phyloP scores from a whole-genome alignment of 2,329 filamentous ascomycete species.

The Fusarium circinatum region DNA sequence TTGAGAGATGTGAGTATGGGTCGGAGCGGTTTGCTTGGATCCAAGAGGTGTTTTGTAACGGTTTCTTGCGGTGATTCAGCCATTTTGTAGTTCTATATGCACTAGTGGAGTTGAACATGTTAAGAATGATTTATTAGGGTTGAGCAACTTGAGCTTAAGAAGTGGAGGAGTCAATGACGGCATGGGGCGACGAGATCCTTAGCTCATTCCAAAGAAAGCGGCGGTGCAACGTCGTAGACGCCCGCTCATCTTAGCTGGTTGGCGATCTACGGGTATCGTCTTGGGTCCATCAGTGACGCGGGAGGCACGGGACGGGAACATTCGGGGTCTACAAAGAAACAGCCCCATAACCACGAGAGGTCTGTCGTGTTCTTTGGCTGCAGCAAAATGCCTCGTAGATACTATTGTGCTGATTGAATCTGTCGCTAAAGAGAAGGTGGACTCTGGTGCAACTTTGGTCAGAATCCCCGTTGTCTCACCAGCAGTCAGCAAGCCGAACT shows the following conservation, averaged over 20 bases:
- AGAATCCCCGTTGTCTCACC: not conserved
- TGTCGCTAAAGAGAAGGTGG: not conserved
- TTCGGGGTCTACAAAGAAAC: not conserved
- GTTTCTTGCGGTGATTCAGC: not conserved
- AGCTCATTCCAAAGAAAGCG: not conserved
- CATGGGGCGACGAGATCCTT: not conserved
- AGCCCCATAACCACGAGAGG: not conserved
- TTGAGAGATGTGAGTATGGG: slow-evolving; percentile 48
- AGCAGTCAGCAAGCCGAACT: not conserved
- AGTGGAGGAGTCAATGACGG: not conserved
- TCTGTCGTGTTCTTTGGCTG: too few species aligned
- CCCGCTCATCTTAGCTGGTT: not conserved
- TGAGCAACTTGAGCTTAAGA: not conserved
- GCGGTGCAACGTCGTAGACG: not conserved
- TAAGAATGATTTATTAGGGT: not conserved
- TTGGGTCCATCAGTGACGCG: not conserved
- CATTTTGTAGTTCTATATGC: not conserved
- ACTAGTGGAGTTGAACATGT: not conserved
- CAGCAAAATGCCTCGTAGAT: not conserved
- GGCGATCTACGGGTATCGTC: not conserved
- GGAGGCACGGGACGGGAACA: too few species aligned
- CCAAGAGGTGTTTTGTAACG: not conserved
- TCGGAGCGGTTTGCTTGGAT: not conserved
- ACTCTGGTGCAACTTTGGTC: not conserved
- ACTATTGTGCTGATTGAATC: not conserved